Evolutionary conservation across 2,329 filamentous ascomycete genomes (phyloP), one percentile per base, ranked within the genome.

Genomic region (Beauveria rudraprayagi): DNA sequence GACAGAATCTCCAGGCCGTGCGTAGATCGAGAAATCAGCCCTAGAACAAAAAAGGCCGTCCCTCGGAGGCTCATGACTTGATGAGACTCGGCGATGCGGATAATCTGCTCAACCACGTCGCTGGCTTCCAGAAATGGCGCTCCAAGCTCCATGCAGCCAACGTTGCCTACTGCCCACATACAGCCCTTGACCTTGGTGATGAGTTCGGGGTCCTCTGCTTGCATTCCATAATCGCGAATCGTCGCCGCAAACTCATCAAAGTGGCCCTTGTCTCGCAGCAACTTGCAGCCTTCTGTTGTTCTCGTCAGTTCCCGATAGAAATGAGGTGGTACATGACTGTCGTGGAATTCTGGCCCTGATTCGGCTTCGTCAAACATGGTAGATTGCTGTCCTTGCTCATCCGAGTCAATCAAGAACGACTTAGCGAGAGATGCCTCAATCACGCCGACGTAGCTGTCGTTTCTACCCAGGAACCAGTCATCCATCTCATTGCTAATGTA

Each of bases 401-500:
- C 83, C 5, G 81, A 75, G 59, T 83, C 84, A 46, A 88, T 82
- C n/a, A 86, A 80, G 66, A 96, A 92, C 0, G 92, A 89, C 63
- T 91, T 87, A 37, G 92, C 91, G 56, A 99, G 81, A 60, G 92
- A 96, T n/a, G 95, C 94, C 73, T 99, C 94, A 46, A 99, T 93
- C 46, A 97, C 83, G 43, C 86, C 84, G 56, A 99, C 94, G 67
- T 99, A 99, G n/a, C 87, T 88, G 72, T 99, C 93, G 70, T 99
- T 99, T 50, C 94, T 87, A 16, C 94, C 94, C 34, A 99, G 80
- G 70, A 97, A 99, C 94, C 94, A 99, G 75, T 99, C 95, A 67
- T 99, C 94, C 94, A 99, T 99, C 73, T 99, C 95, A 71, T 96
- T 94, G 64, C 92, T 97, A 73, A 99, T 99, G 71, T 99, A 99